Percentiles rank a stretch among this genome's conserved stretches.
Conservation (phyloP, 352 stramenopile genomes). For the Phytophthora vignae region DNA sequence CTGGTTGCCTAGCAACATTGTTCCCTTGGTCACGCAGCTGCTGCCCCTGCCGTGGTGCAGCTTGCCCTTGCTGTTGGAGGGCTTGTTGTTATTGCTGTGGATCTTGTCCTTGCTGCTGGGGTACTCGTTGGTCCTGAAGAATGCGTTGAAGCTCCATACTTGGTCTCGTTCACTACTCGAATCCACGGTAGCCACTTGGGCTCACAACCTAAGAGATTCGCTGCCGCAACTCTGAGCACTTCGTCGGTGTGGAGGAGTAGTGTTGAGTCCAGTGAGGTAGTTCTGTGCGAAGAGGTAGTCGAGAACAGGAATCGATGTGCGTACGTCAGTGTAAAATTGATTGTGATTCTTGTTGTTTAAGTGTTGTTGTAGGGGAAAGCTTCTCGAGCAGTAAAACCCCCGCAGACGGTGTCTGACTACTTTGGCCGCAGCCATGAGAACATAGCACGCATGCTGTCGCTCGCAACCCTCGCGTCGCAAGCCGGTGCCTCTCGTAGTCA, state of each 20-base stretch:
- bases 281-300: neutral
- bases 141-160: neutral
- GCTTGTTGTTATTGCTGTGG: neutral
- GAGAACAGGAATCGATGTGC: neutral
- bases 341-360: too few species aligned
- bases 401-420: too few species aligned
- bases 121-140: neutral
- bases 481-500: too few species aligned
- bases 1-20: neutral
- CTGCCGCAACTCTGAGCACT: neutral
- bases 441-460: too few species aligned
- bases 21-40: neutral
- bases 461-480: too few species aligned
- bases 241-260: neutral
- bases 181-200: neutral
- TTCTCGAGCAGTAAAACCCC: too few species aligned
- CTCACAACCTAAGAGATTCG: neutral
- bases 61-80: neutral
- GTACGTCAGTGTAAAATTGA: neutral
- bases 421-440: too few species aligned
- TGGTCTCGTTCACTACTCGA: neutral
- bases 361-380: too few species aligned
- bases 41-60: neutral
- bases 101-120: too few species aligned
- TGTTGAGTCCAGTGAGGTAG: neutral